A percentile compares a stretch with the other conserved stretches of the same genome.
Conservation (phyloP, 1,139 yeast species). For the Zhuliangozyma parablackwelliae region DNA sequence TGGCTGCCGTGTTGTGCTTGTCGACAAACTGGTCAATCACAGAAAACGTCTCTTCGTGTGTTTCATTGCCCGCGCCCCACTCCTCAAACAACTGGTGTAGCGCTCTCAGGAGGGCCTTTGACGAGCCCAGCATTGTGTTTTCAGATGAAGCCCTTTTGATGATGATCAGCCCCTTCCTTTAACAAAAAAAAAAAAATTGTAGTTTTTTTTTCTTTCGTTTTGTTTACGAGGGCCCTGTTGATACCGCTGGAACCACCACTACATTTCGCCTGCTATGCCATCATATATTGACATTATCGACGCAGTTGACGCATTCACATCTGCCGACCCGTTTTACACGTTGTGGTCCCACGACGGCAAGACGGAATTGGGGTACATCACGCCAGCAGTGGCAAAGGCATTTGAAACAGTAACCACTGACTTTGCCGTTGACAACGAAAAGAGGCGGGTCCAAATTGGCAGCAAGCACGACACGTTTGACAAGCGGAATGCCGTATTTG, state of each 20-base stretch:
- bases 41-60: conserved; percentile 14
- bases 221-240: too few species aligned
- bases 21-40: conserved; percentile 24
- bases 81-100: conserved; percentile 24
- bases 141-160: too few species aligned
- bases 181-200: too few species aligned
- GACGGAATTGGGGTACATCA: conserved; percentile 48
- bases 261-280: conserved; percentile 2
- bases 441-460: conserved; percentile 33
- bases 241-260: background rate
- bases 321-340: conserved; percentile 21
- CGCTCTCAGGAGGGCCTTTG: conserved; percentile 29
- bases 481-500: conserved; percentile 43
- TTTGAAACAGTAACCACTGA: conserved; percentile 22
- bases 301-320: conserved; percentile 48
- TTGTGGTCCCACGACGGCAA: conserved; percentile 50
- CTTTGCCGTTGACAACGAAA: conserved; percentile 29
- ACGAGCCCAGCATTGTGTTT: conserved; percentile 19
- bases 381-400: conserved; percentile 39
- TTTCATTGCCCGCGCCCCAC: conserved; percentile 17
- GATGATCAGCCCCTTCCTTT: too few species aligned
- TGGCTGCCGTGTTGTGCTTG: conserved; percentile 37
- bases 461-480: conserved; percentile 39
- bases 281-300: conserved; percentile 23
- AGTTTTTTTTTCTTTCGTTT: too few species aligned